A percentile compares a stretch with the other conserved stretches of the same genome.
These are phyloP conservation scores for Solidago caesia DNA, from an alignment of 129 eudicot species.

Conservation along the genomic window DNA sequence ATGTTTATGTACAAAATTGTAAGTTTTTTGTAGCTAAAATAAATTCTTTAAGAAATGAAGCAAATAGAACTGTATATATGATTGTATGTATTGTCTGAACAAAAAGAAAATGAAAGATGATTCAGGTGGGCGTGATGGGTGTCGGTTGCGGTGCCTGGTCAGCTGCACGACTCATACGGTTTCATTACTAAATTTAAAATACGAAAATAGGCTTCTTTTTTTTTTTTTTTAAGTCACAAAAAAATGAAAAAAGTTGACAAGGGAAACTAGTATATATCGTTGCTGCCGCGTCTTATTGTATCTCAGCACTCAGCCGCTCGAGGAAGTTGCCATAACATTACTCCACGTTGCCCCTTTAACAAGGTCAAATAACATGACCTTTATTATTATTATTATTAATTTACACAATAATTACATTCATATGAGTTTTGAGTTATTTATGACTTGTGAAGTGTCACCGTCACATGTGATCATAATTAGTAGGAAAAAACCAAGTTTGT, in stretches of 20 bases:
- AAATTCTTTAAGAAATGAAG: too few relatives aligned
- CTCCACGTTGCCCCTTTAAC: slow-evolving; percentile 21
- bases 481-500: slow-evolving; percentile 17
- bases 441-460: background rate
- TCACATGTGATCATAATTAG: slow-evolving; percentile 26
- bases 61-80: too few relatives aligned
- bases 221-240: too few relatives aligned
- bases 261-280: background rate
- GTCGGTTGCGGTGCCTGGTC: slow-evolving; percentile 17
- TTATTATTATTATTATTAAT: too few relatives aligned
- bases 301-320: too few relatives aligned
- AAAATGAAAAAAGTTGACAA: background rate
- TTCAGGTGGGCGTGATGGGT: background rate
- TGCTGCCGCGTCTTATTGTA: background rate
- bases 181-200: too few relatives aligned
- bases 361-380: background rate
- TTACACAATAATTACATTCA: too few relatives aligned
- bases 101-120: too few relatives aligned
- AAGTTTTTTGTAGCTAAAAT: too few relatives aligned
- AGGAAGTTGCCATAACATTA: slow-evolving; percentile 26
- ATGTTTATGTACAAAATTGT: too few relatives aligned
- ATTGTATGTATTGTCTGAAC: too few relatives aligned
- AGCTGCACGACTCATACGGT: slow-evolving; percentile 13
- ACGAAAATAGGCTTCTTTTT: too few relatives aligned
- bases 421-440: background rate